Evolutionary conservation across 352 stramenopile genomes (phyloP).

Genomic region (Phytopythium ostracodes): DNA sequence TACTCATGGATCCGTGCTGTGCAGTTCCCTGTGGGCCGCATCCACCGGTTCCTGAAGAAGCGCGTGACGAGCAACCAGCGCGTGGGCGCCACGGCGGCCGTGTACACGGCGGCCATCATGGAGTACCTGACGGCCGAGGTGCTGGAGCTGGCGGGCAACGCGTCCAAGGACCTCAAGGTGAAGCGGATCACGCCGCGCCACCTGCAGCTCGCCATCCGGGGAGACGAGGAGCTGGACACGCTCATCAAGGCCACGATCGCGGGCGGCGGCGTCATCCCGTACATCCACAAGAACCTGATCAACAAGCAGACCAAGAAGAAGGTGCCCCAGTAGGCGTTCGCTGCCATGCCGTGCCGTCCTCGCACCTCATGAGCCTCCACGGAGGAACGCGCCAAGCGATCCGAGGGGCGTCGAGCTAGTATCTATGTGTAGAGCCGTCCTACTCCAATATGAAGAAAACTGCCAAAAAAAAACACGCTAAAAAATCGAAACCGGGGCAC

Average conservation of each 20-base stretch:
- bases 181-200: conserved; percentile 99
- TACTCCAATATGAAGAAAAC: not conserved
- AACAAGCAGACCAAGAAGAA: conserved; percentile 96
- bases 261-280: conserved; percentile 99
- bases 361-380: not conserved
- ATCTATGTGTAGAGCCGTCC: conserved; percentile 5
- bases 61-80: conserved; percentile 98
- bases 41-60: conserved; percentile 99
- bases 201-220: conserved; percentile 99
- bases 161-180: conserved; percentile 96
- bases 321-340: conserved; percentile 45
- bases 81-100: conserved; percentile 98
- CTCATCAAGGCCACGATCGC: conserved; percentile 99
- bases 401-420: not conserved
- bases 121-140: conserved; percentile 99
- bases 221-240: conserved; percentile 98
- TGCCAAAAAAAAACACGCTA: not conserved
- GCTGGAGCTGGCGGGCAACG: conserved; percentile 98
- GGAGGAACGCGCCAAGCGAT: not conserved
- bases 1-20: not conserved
- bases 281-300: conserved; percentile 99
- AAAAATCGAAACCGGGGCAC: not conserved
- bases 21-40: conserved; percentile 99
- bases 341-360: not conserved
- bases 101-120: conserved; percentile 99